phyloP scores from a whole-genome alignment of 257 asterid species.

The Capsicum pubescens region DNA sequence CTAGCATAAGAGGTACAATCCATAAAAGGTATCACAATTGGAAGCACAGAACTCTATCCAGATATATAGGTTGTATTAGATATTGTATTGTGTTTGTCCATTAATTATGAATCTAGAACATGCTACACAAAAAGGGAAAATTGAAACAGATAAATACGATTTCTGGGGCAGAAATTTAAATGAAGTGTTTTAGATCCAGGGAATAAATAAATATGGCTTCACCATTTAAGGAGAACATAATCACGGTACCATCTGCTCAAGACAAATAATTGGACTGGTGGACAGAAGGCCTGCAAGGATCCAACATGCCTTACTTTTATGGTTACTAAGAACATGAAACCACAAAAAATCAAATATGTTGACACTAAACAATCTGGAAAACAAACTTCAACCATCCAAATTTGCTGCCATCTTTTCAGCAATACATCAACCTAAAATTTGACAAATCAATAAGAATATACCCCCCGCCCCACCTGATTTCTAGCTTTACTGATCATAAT shows the following conservation, averaged over 20 bases:
- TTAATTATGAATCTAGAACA: not conserved
- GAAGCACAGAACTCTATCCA: not conserved
- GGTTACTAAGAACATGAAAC: not conserved
- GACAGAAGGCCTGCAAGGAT: not conserved
- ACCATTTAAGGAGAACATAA: conserved; percentile 23
- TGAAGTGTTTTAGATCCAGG: not conserved
- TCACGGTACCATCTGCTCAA: not conserved
- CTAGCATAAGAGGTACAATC: conserved; percentile 16
- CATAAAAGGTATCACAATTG: conserved; percentile 5
- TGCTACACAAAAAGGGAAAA: not conserved
- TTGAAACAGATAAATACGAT: conserved; percentile 8
- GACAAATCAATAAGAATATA: too few species aligned
- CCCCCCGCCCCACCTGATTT: too few species aligned
- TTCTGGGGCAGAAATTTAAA: not conserved
- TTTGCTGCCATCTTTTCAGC: not conserved
- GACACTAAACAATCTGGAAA: not conserved
- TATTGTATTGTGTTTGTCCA: not conserved
- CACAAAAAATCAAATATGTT: not conserved
- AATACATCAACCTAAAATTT: not conserved
- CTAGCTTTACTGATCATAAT: too few species aligned
- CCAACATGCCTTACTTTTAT: not conserved
- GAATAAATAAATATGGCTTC: not conserved
- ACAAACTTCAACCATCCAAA: not conserved
- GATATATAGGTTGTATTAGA: not conserved
- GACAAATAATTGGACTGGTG: not conserved